Evolutionary conservation across 345 rosid genomes (phyloP), one percentile per base, ranked within the genome.

Genomic region (Luvunga scandens): DNA sequence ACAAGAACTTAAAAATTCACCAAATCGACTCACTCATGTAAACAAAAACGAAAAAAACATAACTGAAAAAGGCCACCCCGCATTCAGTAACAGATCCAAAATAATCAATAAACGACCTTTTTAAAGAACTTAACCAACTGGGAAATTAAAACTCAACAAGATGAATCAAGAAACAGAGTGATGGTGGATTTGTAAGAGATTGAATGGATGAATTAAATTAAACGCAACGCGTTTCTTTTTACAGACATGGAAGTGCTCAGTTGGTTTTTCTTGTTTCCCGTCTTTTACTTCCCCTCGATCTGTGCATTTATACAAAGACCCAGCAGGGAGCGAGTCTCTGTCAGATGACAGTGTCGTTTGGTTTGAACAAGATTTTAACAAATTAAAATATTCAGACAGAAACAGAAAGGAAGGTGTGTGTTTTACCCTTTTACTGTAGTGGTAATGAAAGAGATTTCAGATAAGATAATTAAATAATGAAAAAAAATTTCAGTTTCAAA

Each of bases 41-140:
- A 66, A 33, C 68, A 77, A 30, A 71, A 25, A 42, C 27, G 48
- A 75, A 50, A 78, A 30, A 68, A 22, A 36, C n/a, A 61, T 71
- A 42, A 78, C 69, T 69, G 74, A 33, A 59, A 68, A 75, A 65
- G 27, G 77, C 28, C 69, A 63, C 30, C 28, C 82, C 79, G 18
- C 81, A 78, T 80, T 66, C 61, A 80, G 62, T 74, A 64, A 61
- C 81, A 78, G 89, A 84, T 83, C 85, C 89, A 83, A 68, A 82
- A 55, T 75, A 83, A 77, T 77, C 84, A 84, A 80, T 83, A 83
- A 84, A 63, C 71, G 72, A 24, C 7, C n/a, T 22, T 24, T 81
- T 71, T 63, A 69, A 83, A 73, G 36, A 39, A 61, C 4, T 61
- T 56, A 72, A 53, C 57, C 22, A 45, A 71, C 38, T 28, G 21